A percentile compares a stretch with the other conserved stretches of the same genome.
These are phyloP conservation scores for Candida ovalis DNA, from an alignment of 805 yeast genomes.

Conservation along the genomic window DNA sequence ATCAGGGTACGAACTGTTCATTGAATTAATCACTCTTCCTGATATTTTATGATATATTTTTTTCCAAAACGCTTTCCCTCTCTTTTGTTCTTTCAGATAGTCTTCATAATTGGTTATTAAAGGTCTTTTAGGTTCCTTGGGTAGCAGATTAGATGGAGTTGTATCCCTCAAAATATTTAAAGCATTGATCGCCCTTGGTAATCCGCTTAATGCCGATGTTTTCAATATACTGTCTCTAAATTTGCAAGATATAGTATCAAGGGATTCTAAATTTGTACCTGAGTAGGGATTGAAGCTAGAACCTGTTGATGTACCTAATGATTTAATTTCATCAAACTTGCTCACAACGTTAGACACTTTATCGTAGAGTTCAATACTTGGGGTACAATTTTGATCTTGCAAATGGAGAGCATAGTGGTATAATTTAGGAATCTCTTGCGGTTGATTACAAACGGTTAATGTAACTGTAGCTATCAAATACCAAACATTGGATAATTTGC, in stretches of 20 bases:
- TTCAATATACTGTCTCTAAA: conserved; percentile 77
- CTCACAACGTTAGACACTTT: conserved; percentile 24
- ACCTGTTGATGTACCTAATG: conserved; percentile 11
- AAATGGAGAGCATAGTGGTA: conserved; percentile 61
- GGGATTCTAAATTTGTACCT: background rate
- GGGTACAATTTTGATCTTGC: conserved; percentile 11
- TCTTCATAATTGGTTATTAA: conserved; percentile 14
- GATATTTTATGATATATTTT: conserved; percentile 74
- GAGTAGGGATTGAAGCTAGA: conserved; percentile 16
- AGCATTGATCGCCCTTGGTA: conserved; percentile 83
- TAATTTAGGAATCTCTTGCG: conserved; percentile 72
- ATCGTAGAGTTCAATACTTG: conserved; percentile 15
- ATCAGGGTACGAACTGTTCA: conserved; percentile 79
- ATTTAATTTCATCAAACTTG: conserved; percentile 16
- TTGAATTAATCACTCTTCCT: conserved; percentile 59
- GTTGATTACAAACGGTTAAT: conserved; percentile 75
- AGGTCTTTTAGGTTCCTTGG: conserved; percentile 11
- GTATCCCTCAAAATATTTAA: conserved; percentile 57
- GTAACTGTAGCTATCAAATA: conserved; percentile 77
- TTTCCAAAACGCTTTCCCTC: conserved; percentile 71
- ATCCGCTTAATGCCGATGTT: conserved; percentile 73
- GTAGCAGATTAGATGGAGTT: conserved; percentile 52
- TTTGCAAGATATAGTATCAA: conserved; percentile 37
- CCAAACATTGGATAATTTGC: conserved; percentile 60
- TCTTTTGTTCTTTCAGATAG: conserved; percentile 16